Conservation (phyloP, 331 rosid species). For the Pyracantha coccinea region DNA sequence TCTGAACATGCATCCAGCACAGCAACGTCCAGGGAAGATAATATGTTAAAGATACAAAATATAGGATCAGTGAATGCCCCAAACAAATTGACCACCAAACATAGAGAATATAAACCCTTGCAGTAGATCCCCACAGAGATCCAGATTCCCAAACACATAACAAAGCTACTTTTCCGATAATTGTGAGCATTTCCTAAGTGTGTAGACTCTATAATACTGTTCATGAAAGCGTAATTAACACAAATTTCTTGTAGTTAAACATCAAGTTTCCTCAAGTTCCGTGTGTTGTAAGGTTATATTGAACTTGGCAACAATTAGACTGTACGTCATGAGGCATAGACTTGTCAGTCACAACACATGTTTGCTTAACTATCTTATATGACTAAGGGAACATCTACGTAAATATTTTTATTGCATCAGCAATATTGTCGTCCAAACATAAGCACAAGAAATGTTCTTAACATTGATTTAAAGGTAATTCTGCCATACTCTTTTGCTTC, state of each 20-base stretch:
- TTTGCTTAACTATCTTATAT: background rate
- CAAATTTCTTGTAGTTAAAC: too few species aligned
- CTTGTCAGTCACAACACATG: background rate
- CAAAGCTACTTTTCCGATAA: background rate
- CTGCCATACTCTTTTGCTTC: background rate
- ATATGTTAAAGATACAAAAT: slow-evolving; percentile 16
- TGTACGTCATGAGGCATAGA: too few species aligned
- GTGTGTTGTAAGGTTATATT: too few species aligned
- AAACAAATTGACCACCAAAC: background rate
- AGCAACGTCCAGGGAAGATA: slow-evolving; percentile 31
- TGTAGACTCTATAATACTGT: too few species aligned
- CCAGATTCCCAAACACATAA: background rate
- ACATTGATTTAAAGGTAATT: background rate
- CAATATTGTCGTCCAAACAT: background rate
- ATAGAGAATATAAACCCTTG: background rate
- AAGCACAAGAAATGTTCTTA: background rate
- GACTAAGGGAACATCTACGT: background rate
- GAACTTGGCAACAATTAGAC: too few species aligned
- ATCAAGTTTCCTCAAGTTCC: too few species aligned
- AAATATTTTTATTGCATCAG: background rate
- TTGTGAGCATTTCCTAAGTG: background rate
- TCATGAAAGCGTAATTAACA: too few species aligned
- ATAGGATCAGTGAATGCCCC: slow-evolving; percentile 23
- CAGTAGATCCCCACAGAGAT: background rate
- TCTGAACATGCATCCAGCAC: slow-evolving; percentile 54